These are phyloP conservation scores for Phoma sp. DNA, from an alignment of 2,329 filamentous ascomycete genomes.

Conservation along the genomic window DNA sequence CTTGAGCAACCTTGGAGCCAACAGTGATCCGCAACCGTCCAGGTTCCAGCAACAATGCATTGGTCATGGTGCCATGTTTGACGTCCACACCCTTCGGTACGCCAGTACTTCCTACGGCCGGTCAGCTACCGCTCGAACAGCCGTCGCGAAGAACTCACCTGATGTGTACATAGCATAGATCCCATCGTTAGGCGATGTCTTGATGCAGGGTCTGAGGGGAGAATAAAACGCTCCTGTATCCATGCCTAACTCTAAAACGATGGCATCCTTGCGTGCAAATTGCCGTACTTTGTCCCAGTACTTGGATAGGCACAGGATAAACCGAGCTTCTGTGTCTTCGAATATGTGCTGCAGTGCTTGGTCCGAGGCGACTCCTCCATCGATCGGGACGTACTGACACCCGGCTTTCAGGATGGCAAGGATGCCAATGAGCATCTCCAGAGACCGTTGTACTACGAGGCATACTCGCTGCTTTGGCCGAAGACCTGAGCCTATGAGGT, in stretches of 20 bases:
- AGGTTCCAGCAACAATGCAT: constrained; percentile 59
- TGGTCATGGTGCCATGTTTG: constrained; percentile 62
- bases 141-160: constrained; percentile 18
- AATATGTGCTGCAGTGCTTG: constrained; percentile 56
- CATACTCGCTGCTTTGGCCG: constrained; percentile 55
- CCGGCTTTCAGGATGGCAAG: constrained; percentile 63
- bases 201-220: constrained; percentile 24
- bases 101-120: constrained; percentile 56
- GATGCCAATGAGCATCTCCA: constrained; percentile 65
- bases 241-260: constrained; percentile 31
- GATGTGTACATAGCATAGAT: constrained; percentile 61
- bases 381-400: constrained; percentile 67
- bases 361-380: constrained; percentile 55
- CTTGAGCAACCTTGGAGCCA: constrained; percentile 61
- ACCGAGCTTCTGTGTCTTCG: constrained; percentile 52
- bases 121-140: background rate
- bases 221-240: constrained; percentile 33
- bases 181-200: constrained; percentile 33
- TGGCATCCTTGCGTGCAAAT: constrained; percentile 21
- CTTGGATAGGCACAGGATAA: constrained; percentile 56
- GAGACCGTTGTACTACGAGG: constrained; percentile 60
- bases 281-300: constrained; percentile 39
- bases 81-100: constrained; percentile 66
- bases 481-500: constrained; percentile 40
- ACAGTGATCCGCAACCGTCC: constrained; percentile 58